Evolutionary conservation across 495 filamentous ascomycete genomes (phyloP), one percentile per base, ranked within the genome.

Genomic region (Penicillium salamii): DNA sequence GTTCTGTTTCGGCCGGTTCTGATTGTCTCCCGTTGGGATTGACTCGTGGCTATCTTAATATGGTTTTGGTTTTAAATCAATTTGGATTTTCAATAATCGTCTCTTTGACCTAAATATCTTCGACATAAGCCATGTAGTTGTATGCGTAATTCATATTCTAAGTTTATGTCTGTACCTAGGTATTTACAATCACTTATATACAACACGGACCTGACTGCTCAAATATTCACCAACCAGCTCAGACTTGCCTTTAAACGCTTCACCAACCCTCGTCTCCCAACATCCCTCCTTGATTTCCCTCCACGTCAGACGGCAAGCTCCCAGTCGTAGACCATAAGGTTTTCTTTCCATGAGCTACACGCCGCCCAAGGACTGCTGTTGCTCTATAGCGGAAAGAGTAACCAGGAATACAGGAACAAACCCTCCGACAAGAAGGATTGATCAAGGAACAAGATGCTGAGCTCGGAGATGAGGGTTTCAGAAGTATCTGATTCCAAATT

Each of bases 191-290:
- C n/a, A n/a, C n/a, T n/a, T n/a, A n/a, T n/a, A n/a, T n/a, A n/a
- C n/a, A 15, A 4, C 17, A 8, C 3, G 34, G 17, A 15, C 18
- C 34, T 7, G 5, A 4, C 24, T 9, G 24, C 24, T 9, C 24
- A 37, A 20, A 3, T 29, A 18, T 14, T 42, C 24, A 15, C 34
- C 13, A 37, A 31, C 1, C 70, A 67, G 69, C 72, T 79, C 76
- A 78, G 76, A 78, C 71, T 78, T 79, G 76, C 75, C 76, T 79
- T 78, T 75, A 55, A 45, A 54, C 53, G 61, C 71, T 61, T 68
- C 53, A 68, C 63, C 29, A 61, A 64, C 61, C 51, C 49, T 41
- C 55, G 33, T 13, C 43, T 38, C 50, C 45, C 17, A 47, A 31
- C 33, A 42, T 31, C 23, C 31, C 24, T 29, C 26, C 17, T 31